Evolutionary conservation across 1,284 basidiomycete species (phyloP).

Genomic region (Gomphus bonarii): DNA sequence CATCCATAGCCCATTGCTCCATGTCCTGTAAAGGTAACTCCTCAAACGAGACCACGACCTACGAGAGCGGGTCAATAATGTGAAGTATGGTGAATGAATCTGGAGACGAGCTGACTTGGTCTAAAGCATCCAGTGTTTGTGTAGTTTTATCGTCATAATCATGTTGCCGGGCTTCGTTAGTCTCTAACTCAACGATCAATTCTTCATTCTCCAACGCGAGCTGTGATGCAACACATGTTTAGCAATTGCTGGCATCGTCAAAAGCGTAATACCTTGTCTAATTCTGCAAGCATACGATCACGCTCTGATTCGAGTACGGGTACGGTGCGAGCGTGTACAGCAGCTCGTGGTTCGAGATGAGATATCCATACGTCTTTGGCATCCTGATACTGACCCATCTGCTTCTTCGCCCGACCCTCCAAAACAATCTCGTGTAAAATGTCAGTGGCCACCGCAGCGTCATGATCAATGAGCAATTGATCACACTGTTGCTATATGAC

Average conservation of each 20-base stretch:
- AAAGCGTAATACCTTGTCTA: slow-evolving; percentile 34
- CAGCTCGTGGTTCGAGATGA: slow-evolving; percentile 45
- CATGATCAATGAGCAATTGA: slow-evolving; percentile 50
- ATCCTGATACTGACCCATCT: slow-evolving; percentile 29
- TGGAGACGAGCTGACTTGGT: slow-evolving; percentile 30
- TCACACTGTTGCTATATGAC: slow-evolving; percentile 30
- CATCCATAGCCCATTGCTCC: slow-evolving; percentile 50
- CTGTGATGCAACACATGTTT: slow-evolving; percentile 24
- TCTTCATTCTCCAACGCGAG: slow-evolving; percentile 42
- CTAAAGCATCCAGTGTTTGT: slow-evolving; percentile 42
- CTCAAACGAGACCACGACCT: slow-evolving; percentile 47
- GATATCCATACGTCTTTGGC: slow-evolving; percentile 51
- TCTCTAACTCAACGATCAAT: slow-evolving; percentile 38
- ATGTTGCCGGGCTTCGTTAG: slow-evolving; percentile 34
- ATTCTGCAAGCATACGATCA: slow-evolving; percentile 36
- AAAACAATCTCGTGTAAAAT: slow-evolving; percentile 55
- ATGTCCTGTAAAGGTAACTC: slow-evolving; percentile 51
- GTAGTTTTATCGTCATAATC: slow-evolving; percentile 35
- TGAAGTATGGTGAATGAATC: neutral
- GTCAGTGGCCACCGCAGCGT: slow-evolving; percentile 57
- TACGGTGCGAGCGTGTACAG: slow-evolving; percentile 50
- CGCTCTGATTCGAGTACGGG: slow-evolving; percentile 47
- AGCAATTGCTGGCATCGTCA: neutral
- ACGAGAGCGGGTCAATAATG: neutral
- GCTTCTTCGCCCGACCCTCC: slow-evolving; percentile 57